phyloP scores from a whole-genome alignment of 164 flowering plant genomes.

The Akebia trifoliata region DNA sequence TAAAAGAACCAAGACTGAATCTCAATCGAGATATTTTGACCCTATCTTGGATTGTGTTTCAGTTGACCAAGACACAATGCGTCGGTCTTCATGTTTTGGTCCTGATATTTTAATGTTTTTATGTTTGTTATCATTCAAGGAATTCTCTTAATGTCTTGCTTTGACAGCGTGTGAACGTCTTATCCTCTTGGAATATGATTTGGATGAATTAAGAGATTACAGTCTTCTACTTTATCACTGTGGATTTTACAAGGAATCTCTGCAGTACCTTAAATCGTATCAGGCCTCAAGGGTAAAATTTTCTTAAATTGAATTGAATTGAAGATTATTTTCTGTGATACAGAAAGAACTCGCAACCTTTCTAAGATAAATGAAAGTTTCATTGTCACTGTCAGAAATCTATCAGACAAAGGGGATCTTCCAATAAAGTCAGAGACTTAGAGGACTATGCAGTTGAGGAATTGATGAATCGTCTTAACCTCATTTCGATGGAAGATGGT shows the following conservation, averaged over 20 bases:
- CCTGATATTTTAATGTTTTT: too few relatives aligned
- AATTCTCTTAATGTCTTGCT: background rate
- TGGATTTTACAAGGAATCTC: slow-evolving; percentile 57
- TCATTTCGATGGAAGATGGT: slow-evolving; percentile 62
- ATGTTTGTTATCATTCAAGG: background rate
- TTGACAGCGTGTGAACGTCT: slow-evolving; percentile 84
- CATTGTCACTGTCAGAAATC: slow-evolving; percentile 19
- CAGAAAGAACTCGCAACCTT: background rate
- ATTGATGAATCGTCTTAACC: slow-evolving; percentile 59
- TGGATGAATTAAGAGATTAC: slow-evolving; percentile 69
- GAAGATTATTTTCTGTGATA: background rate
- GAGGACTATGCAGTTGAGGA: slow-evolving; percentile 67
- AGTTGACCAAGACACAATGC: too few relatives aligned
- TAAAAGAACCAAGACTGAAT: too few relatives aligned
- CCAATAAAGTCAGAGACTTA: slow-evolving; percentile 19
- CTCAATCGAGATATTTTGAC: background rate
- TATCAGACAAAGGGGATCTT: slow-evolving; percentile 15
- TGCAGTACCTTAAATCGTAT: slow-evolving; percentile 52
- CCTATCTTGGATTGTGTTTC: too few relatives aligned
- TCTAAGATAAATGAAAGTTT: background rate
- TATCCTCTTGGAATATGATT: slow-evolving; percentile 45
- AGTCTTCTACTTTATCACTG: slow-evolving; percentile 80
- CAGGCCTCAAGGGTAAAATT: slow-evolving; percentile 39
- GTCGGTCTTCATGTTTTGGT: too few relatives aligned
- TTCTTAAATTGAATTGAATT: slow-evolving; percentile 1